Evolutionary conservation across 2,329 filamentous ascomycete genomes (phyloP), one percentile per base, ranked within the genome.

Genomic region (Phoma sp.): DNA sequence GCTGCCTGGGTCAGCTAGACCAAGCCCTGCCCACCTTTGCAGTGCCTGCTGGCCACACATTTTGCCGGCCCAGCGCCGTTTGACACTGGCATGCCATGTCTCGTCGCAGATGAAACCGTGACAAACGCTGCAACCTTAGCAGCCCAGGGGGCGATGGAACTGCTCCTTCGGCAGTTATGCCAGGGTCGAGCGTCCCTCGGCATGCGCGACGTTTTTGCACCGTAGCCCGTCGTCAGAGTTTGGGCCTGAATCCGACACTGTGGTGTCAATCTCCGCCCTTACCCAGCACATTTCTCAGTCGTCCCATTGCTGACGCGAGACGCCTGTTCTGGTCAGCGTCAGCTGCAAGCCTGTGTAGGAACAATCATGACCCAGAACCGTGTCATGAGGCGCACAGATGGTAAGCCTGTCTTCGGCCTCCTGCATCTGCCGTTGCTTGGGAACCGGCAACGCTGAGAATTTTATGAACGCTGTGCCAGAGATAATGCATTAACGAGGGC

Each of bases 261-360:
- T 46, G 37, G 40, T 45, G 43, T 49, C 62, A 59, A 63, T 61
- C 54, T 64, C 61, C 61, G 60, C 53, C 25, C 26, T 49, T 47
- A 50, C 53, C 45, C 42, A 56, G 48, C 57, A 48, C 40, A 34
- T 43, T 48, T 28, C 46, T 56, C 53, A 47, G 42, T 48, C 47
- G 33, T 49, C 39, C 49, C 51, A 42, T 47, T 60, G 60, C 61
- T 64, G 61, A 64, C 61, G 62, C 64, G 57, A 59, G 54, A 63
- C 42, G 59, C 55, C 46, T 20, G 7, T 53, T 58, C 33, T 51
- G 52, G 49, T 53, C 42, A 39, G 20, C 53, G 33, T 60, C 42
- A 49, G 45, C 53, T 36, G 43, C 48, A 54, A 47, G 51, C 58
- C 49, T 26, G 39, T 29, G 30, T 46, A 61, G 38, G 32, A 57